Conservation (phyloP, 805 yeast species). For the Candida ascalaphidarum region DNA sequence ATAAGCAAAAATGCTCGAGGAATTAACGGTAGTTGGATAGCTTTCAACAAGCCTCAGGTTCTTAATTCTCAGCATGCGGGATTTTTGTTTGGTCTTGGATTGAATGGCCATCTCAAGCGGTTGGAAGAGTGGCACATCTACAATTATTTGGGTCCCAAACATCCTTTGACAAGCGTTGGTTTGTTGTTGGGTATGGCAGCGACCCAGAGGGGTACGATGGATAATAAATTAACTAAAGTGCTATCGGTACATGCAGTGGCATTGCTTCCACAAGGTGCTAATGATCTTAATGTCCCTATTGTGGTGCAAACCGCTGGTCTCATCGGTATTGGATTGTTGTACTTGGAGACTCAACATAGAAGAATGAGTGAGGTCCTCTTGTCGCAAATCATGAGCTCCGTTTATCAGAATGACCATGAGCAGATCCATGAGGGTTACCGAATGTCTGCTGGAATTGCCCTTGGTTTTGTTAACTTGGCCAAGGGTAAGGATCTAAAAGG, state of each 20-base stretch:
- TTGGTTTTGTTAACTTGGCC: constrained; percentile 81
- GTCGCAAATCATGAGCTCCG: constrained; percentile 54
- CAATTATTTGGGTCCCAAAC: constrained; percentile 86
- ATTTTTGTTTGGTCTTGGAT: constrained; percentile 82
- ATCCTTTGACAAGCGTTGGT: constrained; percentile 77
- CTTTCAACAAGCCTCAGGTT: constrained; percentile 67
- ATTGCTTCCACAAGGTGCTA: constrained; percentile 82
- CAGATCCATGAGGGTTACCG: constrained; percentile 72
- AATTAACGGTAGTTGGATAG: constrained; percentile 85
- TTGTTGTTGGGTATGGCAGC: constrained; percentile 89
- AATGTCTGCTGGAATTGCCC: constrained; percentile 78
- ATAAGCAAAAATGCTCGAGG: constrained; percentile 62
- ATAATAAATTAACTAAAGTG: constrained; percentile 80
- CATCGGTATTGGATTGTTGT: constrained; percentile 81
- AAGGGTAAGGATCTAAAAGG: constrained; percentile 56
- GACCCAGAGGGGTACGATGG: constrained; percentile 74
- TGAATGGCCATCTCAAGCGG: constrained; percentile 76
- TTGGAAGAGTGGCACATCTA: constrained; percentile 96
- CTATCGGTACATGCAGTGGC: constrained; percentile 91
- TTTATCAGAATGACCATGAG: constrained; percentile 45
- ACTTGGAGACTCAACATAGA: constrained; percentile 69
- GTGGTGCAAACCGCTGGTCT: constrained; percentile 89
- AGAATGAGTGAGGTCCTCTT: constrained; percentile 76
- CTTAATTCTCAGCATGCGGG: constrained; percentile 88
- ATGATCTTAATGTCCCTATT: constrained; percentile 74